Evolutionary conservation across 345 rosid genomes (phyloP), one percentile per base, ranked within the genome.

Genomic region (Camelina neglecta): DNA sequence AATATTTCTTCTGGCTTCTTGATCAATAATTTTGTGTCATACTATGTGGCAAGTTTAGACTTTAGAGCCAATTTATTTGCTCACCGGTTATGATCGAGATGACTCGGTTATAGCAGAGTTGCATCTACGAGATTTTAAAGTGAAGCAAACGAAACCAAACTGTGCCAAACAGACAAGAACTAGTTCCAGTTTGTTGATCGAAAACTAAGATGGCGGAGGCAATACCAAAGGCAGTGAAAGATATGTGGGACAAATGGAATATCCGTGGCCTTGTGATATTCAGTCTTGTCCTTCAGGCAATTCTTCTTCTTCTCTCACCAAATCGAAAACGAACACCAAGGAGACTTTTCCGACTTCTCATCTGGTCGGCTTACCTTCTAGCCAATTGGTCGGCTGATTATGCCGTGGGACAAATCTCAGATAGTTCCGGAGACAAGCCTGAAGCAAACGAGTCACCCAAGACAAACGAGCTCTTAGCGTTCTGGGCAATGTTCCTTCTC

Each of bases 251-350:
- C 24, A 35, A 44, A 26, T 87, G 91, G 91, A 87, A 85, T 55
- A 78, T 87, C 49, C 59, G 88, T 16, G 87, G 86, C 4, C 74
- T 84, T 51, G 78, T 89, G 7, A 76, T 87, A 33, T 71, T 81
- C 68, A 89, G 91, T 75, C 89, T 87, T 33, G 26, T 65, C 0
- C 64, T 89, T 65, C 93, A 89, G 26, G 24, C 79, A 47, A 44
- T 81, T 60, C 86, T 89, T 41, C 65, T 87, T 36, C 41, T 84
- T 24, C 44, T 82, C 2, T 84, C 93, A 4, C 88, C 87, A 5
- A 69, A 67, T 31, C 51, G 90, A 69, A 85, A 85, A 73, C 72
- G 80, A 12, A 77, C 86, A 0, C 39, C 81, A 1, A 78, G 60
- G 13, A 79, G 64, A 42, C 10, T 74, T 11, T 33, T 79, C 0